Evolutionary conservation across 75 land plant genomes (phyloP).

Genomic region (Pinus tabuliformis): DNA sequence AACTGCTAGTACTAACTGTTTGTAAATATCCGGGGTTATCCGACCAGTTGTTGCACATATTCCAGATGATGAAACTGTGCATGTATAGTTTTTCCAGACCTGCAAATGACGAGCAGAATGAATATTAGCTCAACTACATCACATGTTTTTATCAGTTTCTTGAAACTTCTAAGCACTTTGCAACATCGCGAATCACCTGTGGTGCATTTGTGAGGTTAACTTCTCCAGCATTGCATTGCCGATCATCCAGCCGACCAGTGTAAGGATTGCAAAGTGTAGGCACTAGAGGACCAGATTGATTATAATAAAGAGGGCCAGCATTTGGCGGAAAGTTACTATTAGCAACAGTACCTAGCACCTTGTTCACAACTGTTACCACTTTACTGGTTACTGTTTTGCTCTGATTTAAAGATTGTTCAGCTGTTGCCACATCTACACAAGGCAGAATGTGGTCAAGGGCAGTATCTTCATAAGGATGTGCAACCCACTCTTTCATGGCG

Average conservation of each 20-base stretch:
- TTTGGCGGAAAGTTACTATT: conserved; percentile 29
- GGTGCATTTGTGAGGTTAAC: conserved; percentile 46
- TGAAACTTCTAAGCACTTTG: neutral
- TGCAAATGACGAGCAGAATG: conserved; percentile 11
- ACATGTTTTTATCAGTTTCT: neutral
- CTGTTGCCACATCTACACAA: conserved; percentile 63
- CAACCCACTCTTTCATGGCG: conserved; percentile 84
- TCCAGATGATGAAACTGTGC: conserved; percentile 38
- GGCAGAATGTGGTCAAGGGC: conserved; percentile 73
- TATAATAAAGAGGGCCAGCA: conserved; percentile 32
- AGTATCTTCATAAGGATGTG: conserved; percentile 53
- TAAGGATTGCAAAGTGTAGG: conserved; percentile 67
- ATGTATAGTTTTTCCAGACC: conserved; percentile 72
- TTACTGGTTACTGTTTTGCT: conserved; percentile 39
- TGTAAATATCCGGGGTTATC: conserved; percentile 55
- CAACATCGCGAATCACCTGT: conserved; percentile 32
- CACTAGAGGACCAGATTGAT: conserved; percentile 70
- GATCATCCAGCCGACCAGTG: conserved; percentile 28
- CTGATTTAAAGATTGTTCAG: conserved; percentile 36
- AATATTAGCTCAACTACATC: neutral
- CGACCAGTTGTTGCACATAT: conserved; percentile 47
- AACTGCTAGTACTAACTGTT: conserved; percentile 51
- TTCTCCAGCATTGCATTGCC: conserved; percentile 34
- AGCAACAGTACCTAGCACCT: conserved; percentile 32
- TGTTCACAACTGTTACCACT: conserved; percentile 37